Conservation (phyloP, 2,329 filamentous ascomycete genomes). For the Trichoderma guizhouense region DNA sequence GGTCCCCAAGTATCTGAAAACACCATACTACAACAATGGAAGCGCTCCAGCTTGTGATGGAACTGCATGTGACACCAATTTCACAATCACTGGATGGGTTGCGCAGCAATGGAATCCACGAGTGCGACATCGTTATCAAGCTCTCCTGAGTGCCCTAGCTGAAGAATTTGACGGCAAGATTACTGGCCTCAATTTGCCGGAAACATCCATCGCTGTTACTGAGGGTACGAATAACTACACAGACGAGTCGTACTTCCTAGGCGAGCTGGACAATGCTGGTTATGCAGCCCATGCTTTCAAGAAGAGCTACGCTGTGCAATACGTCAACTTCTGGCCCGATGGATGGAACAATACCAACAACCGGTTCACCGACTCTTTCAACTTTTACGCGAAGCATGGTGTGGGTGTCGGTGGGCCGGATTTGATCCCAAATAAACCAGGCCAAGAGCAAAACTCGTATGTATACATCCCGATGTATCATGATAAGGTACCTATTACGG, state of each 20-base stretch:
- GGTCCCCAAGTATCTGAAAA: slow-evolving; percentile 21
- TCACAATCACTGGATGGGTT: background rate
- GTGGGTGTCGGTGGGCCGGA: slow-evolving; percentile 23
- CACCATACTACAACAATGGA: slow-evolving; percentile 23
- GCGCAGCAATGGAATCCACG: slow-evolving; percentile 6
- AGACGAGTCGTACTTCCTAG: slow-evolving; percentile 13
- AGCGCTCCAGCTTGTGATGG: slow-evolving; percentile 22
- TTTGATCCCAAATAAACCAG: slow-evolving; percentile 16
- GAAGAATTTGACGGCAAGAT: slow-evolving; percentile 22
- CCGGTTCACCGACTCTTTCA: slow-evolving; percentile 16
- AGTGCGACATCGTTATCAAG: slow-evolving; percentile 22
- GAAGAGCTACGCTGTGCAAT: slow-evolving; percentile 22
- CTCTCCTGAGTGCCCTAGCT: slow-evolving; percentile 19
- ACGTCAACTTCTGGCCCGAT: slow-evolving; percentile 25
- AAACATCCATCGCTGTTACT: slow-evolving; percentile 20
- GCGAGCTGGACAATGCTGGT: slow-evolving; percentile 20
- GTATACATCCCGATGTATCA: slow-evolving; percentile 16
- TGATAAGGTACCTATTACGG: background rate
- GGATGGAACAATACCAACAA: slow-evolving; percentile 20
- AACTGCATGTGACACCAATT: slow-evolving; percentile 12
- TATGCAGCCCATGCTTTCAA: slow-evolving; percentile 19
- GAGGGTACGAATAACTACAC: slow-evolving; percentile 16
- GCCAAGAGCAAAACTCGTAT: slow-evolving; percentile 21
- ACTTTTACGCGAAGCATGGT: slow-evolving; percentile 19
- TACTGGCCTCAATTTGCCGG: slow-evolving; percentile 22